Conservation (phyloP, 139 green algal genomes). For the Coccomyxa sp. region DNA sequence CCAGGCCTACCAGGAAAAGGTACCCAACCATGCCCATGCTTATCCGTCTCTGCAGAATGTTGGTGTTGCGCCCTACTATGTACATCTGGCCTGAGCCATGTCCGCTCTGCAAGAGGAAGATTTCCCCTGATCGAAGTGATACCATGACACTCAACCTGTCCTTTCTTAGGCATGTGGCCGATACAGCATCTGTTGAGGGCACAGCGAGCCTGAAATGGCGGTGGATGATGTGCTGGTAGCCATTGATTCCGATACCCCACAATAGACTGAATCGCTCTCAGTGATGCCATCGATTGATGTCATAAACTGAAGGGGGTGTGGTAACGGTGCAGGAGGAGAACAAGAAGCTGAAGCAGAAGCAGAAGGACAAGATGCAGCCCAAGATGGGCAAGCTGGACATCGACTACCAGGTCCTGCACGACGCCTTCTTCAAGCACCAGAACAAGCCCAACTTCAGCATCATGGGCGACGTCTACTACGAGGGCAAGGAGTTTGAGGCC, state of each 20-base stretch:
- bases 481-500: conserved; percentile 86
- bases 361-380: conserved; percentile 55
- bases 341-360: conserved; percentile 62
- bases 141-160: too few species aligned
- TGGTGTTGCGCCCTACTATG: neutral
- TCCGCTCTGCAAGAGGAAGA: too few species aligned
- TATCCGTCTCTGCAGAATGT: neutral
- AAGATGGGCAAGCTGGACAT: conserved; percentile 98
- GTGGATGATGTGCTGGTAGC: too few species aligned
- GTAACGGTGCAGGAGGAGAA: conserved; percentile 33
- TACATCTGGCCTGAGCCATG: too few species aligned
- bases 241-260: too few species aligned
- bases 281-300: neutral
- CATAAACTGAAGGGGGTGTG: too few species aligned
- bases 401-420: conserved; percentile 94
- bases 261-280: too few species aligned
- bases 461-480: conserved; percentile 96
- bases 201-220: too few species aligned
- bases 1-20: conserved; percentile 84
- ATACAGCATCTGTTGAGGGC: too few species aligned
- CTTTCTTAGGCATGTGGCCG: too few species aligned
- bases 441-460: conserved; percentile 83
- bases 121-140: too few species aligned
- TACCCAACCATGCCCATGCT: conserved; percentile 27
- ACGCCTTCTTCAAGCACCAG: conserved; percentile 99